Percentiles rank a stretch among this genome's conserved stretches.
Evolutionary conservation across 345 rosid species (phyloP).

Genomic region (Bretschneidera sinensis): DNA sequence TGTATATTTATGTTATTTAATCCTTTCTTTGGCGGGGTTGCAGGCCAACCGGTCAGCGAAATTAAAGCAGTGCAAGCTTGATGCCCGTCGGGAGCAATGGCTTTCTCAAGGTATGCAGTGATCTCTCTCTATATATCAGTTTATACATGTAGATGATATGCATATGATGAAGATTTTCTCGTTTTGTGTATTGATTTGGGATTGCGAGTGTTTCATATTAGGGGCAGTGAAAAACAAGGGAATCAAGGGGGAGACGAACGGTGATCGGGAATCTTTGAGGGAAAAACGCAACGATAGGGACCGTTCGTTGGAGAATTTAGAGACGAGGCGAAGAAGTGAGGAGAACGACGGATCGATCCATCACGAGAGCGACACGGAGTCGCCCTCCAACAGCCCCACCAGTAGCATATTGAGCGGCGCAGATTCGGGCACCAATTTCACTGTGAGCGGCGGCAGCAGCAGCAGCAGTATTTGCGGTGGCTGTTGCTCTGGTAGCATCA

Average conservation of each 20-base stretch:
- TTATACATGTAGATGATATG: background rate
- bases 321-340: conserved; percentile 29
- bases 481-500: conserved; percentile 74
- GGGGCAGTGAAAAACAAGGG: conserved; percentile 55
- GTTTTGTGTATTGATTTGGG: conserved; percentile 14
- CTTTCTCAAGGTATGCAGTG: conserved; percentile 69
- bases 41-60: conserved; percentile 86
- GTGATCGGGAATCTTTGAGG: conserved; percentile 20
- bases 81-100: conserved; percentile 97
- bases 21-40: conserved; percentile 20
- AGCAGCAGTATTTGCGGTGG: conserved; percentile 65
- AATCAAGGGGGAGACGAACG: conserved; percentile 38
- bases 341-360: conserved; percentile 33
- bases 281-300: conserved; percentile 23
- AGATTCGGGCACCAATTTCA: conserved; percentile 44
- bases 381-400: conserved; percentile 54
- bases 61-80: conserved; percentile 90
- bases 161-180: conserved; percentile 1
- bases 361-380: conserved; percentile 55
- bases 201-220: conserved; percentile 12
- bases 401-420: conserved; percentile 32
- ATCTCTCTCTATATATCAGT: background rate
- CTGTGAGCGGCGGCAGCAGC: conserved; percentile 53
- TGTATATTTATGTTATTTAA: conserved; percentile 5
- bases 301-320: conserved; percentile 36